Base-by-base conservation (phyloP, 2,329 filamentous ascomycete species). In the Penicillium polonicum region DNA sequence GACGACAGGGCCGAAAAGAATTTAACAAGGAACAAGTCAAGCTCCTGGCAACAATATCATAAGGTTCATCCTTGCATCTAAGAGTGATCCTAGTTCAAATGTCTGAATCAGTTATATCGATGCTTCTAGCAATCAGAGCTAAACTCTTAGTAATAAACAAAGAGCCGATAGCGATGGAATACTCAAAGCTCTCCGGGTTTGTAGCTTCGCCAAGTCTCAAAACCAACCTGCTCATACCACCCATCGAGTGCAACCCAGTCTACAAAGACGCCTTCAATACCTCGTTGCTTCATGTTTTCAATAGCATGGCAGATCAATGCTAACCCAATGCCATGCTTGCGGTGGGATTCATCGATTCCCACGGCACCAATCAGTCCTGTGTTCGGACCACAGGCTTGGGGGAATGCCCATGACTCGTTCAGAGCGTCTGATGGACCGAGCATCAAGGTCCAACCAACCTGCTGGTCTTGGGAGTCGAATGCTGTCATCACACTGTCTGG, bases 361-460 rank as follows among this genome's bases (percentile, higher is more conserved):
- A 80, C 77, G 50, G 74, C 78, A 7, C 73, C 77, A 38, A 80
- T 79, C 21, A 80, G 59, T 0, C 78, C 78, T 0, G 77, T 79
- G 13, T 75, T 72, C 5, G 73, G 69, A 19, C 72, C 72, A 36
- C 73, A 72, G 4, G 78, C 65, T 13, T 72, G 68, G 6, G 77
- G 71, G 51, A 79, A 76, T 2, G 76, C 76, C 69, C 78, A 80
- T 36, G 68, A 62, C 10, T 58, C 8, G 31, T 74, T 60, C 4
- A 73, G 60, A 10, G 76, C 50, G 2, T 68, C 52, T 3, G 69
- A 65, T 1, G 72, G 68, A 12, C 70, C 65, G 17, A 77, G 70
- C 77, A 80, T 80, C 12, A 80, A 59, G 2, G 77, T 78, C 78
- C 77, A 80, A 17, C 74, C 78, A 9, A 78, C 67, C 59, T 79